Conservation (phyloP, 1,139 yeast species). For the Magnusiomyces ingens region DNA sequence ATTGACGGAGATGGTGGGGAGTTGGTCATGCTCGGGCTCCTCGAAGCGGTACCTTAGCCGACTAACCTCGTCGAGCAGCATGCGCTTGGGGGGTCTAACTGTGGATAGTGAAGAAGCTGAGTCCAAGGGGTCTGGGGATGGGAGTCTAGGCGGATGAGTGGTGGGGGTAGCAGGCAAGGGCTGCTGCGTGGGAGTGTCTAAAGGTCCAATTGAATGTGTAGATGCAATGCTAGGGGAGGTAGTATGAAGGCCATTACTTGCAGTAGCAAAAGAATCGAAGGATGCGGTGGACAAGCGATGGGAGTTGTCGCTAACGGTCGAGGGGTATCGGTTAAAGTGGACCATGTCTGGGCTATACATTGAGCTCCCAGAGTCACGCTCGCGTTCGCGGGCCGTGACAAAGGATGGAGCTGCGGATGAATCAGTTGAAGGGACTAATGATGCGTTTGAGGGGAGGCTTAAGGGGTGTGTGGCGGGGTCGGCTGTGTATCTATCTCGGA, state of each 20-base stretch:
- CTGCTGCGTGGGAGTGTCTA: no score
- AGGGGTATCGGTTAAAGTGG: neutral
- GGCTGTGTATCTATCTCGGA: no score
- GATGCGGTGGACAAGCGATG: neutral
- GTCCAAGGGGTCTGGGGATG: no score
- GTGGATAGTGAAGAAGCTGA: neutral
- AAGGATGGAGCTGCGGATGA: conserved; percentile 9
- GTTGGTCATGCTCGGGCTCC: neutral
- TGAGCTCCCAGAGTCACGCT: neutral
- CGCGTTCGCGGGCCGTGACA: conserved; percentile 11
- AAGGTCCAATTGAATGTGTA: no score
- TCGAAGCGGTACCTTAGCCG: neutral
- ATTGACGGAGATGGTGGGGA: neutral
- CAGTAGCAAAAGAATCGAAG: conserved; percentile 1
- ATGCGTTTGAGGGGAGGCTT: no score
- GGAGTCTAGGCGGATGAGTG: no score
- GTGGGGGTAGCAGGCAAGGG: no score
- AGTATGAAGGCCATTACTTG: neutral
- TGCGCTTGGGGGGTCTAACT: neutral
- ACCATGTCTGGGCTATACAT: no score
- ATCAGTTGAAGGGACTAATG: neutral
- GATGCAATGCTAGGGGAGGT: no score
- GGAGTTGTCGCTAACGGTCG: neutral
- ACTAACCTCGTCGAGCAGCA: neutral
- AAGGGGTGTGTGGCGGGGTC: no score